Conservation (phyloP, 2,329 filamentous ascomycete genomes). For the Ophidiomyces ophidiicola region DNA sequence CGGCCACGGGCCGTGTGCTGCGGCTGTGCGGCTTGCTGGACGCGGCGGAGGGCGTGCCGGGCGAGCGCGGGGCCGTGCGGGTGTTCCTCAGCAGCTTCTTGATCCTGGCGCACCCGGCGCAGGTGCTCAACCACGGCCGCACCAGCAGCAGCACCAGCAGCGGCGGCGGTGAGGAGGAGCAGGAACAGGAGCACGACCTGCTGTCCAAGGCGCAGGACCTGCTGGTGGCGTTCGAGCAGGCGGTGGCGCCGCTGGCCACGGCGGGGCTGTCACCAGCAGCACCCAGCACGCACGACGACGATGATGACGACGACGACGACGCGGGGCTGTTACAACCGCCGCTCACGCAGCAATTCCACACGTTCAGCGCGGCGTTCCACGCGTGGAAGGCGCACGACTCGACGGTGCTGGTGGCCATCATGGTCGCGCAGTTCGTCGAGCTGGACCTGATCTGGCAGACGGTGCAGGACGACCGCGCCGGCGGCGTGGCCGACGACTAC, state of each 20-base stretch:
- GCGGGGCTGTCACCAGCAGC: slow-evolving; percentile 27
- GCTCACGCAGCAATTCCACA: slow-evolving; percentile 45
- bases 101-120: slow-evolving; percentile 48
- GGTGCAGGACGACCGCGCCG: slow-evolving; percentile 50
- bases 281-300: too few species aligned
- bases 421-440: slow-evolving; percentile 55
- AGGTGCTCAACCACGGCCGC: slow-evolving; percentile 50
- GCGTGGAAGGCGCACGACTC: slow-evolving; percentile 55
- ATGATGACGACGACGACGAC: too few species aligned
- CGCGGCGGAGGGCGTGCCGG: slow-evolving; percentile 36
- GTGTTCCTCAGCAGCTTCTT: slow-evolving; percentile 54
- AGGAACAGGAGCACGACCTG: slow-evolving; percentile 46
- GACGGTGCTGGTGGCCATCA: slow-evolving; percentile 50
- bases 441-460: slow-evolving; percentile 56
- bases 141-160: too few species aligned
- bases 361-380: slow-evolving; percentile 51
- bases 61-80: slow-evolving; percentile 42
- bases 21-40: slow-evolving; percentile 46
- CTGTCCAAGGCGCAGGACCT: slow-evolving; percentile 50
- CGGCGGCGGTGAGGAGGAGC: slow-evolving; percentile 47
- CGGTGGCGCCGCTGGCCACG: slow-evolving; percentile 38
- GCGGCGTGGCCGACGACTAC: slow-evolving; percentile 52
- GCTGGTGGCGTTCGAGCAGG: slow-evolving; percentile 44
- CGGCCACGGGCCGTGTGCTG: slow-evolving; percentile 43
- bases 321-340: too few species aligned